Conservation (phyloP, 2,329 filamentous ascomycete species). For the Aspergillus thermomutatus region DNA sequence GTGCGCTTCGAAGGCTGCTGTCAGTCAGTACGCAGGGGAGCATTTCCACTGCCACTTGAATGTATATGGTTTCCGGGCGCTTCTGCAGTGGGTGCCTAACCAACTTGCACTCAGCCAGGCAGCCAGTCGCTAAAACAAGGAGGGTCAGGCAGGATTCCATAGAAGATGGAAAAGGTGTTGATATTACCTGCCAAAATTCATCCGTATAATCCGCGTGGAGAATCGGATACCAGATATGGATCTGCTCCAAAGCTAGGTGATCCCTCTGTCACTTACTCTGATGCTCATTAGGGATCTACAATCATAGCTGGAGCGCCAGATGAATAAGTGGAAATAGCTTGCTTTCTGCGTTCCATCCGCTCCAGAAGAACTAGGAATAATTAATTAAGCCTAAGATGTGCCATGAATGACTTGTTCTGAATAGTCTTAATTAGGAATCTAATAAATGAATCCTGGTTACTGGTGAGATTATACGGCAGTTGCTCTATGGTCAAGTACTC, state of each 20-base stretch:
- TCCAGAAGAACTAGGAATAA: too few relatives aligned
- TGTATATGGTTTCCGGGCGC: background rate
- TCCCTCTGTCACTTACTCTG: too few relatives aligned
- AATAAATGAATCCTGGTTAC: background rate
- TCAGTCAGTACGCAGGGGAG: background rate
- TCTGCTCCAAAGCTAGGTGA: constrained; percentile 1
- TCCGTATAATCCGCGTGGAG: constrained; percentile 1
- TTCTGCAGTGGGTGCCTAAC: too few relatives aligned
- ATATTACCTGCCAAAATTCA: constrained; percentile 5
- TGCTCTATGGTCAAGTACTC: too few relatives aligned
- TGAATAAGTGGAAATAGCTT: too few relatives aligned
- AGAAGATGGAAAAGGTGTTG: background rate
- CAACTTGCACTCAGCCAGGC: background rate
- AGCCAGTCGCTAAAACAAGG: constrained; percentile 1
- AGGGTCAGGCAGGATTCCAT: constrained; percentile 1
- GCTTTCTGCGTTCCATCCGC: too few relatives aligned
- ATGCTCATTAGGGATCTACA: too few relatives aligned
- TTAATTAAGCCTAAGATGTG: too few relatives aligned
- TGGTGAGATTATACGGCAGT: background rate
- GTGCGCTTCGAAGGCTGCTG: background rate
- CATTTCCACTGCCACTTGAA: constrained; percentile 3
- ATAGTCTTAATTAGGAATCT: too few relatives aligned
- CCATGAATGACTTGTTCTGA: too few relatives aligned
- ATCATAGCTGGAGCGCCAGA: too few relatives aligned
- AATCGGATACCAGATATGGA: constrained; percentile 10